Base-by-base conservation (phyloP, 352 stramenopile species). In the Halophytophthora polymorphica region DNA sequence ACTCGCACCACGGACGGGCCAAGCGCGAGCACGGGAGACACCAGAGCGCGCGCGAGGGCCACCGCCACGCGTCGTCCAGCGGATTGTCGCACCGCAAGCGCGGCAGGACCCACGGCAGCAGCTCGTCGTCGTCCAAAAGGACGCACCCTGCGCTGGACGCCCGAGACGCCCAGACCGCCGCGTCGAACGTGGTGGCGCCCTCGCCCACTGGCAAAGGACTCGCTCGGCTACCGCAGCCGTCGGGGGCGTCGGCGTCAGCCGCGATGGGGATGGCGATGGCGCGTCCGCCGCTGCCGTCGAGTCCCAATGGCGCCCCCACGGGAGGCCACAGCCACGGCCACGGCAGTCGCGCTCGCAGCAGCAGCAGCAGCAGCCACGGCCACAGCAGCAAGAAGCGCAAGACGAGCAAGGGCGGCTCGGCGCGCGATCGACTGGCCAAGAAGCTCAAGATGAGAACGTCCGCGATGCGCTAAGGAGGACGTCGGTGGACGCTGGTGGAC, bases 371-470 rank as follows among this genome's bases (percentile, higher is more conserved):
- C 17, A 23, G 23, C 2, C 33, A 33, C 7, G 34, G 17, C 5
- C 29, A 53, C 33, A 55, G 39, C 18, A 48, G 61, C 38, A 60
- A 62, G 15, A 92, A 90, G 54, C 72, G 81, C 44, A 88, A 80
- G 56, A 63, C 70, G 3, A 58, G 61, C 14, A 31, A 69, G 33
- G 41, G 23, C 8, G 50, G 44, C 36, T 89, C 78, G 13, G 79
- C 72, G 6, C 77, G 82, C 15, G 79, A 87, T 47, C 79, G 82
- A 1, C 53, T 93, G 47, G 77, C 75, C 43, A 93, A 93, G 49
- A 93, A 93, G 53, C 71, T 93, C 29, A 93, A 88, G 64, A 82
- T 82, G 29, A 83, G 70, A 48, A 86, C 86, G 47, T 53, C 54
- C 19, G 64, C 52, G 19, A 38, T 66, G 25, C 68, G 66, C 34